Conservation (phyloP, 495 filamentous ascomycete genomes). For the Penicillium pulvis region DNA sequence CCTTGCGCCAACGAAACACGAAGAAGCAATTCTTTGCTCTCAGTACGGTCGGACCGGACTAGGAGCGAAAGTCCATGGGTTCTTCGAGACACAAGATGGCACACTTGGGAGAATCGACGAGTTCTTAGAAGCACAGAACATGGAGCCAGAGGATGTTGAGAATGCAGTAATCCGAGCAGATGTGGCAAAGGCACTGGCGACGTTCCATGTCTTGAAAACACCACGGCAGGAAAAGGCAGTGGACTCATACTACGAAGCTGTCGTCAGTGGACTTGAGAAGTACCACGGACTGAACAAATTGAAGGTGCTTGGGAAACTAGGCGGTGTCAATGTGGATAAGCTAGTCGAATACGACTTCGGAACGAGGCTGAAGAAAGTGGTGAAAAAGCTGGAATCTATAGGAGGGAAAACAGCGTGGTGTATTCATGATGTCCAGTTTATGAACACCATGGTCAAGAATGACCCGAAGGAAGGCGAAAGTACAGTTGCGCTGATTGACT, state of each 20-base stretch:
- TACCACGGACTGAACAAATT: constrained; percentile 31
- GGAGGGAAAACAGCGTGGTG: constrained; percentile 31
- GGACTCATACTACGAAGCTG: constrained; percentile 23
- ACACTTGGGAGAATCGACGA: constrained; percentile 31
- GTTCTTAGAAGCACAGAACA: constrained; percentile 31
- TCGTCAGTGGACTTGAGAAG: constrained; percentile 19
- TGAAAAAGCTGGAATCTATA: constrained; percentile 25
- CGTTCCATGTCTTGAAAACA: constrained; percentile 25
- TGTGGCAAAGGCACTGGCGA: constrained; percentile 28
- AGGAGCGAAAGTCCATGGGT: constrained; percentile 30
- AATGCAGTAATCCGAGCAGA: constrained; percentile 30
- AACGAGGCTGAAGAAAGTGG: constrained; percentile 18
- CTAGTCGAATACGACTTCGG: constrained; percentile 33
- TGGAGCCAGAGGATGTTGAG: constrained; percentile 34
- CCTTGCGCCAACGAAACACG: constrained; percentile 28
- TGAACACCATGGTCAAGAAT: constrained; percentile 35
- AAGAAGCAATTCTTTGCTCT: constrained; percentile 28
- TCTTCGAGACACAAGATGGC: constrained; percentile 32
- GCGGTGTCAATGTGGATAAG: constrained; percentile 28
- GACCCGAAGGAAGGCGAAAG: constrained; percentile 25
- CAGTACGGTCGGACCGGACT: constrained; percentile 32
- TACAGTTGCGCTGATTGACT: constrained; percentile 31
- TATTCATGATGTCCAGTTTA: constrained; percentile 35
- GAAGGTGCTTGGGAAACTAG: constrained; percentile 27
- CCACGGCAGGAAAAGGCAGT: constrained; percentile 22